A percentile compares a stretch with the other conserved stretches of the same genome.
Conservation (phyloP, 306 rosid species). For the Prunus padus region DNA sequence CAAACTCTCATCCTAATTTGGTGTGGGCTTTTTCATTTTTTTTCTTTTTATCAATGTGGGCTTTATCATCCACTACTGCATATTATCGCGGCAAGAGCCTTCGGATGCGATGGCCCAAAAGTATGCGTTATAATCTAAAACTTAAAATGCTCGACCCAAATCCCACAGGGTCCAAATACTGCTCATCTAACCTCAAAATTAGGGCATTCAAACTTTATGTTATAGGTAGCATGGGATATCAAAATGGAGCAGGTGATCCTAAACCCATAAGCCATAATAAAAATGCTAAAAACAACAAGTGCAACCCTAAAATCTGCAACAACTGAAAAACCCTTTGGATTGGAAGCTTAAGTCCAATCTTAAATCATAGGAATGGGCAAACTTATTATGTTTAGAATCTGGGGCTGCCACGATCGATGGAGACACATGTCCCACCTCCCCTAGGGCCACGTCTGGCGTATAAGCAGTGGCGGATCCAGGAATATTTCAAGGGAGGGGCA, state of each 20-base stretch:
- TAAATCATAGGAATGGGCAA: background rate
- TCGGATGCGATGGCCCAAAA: background rate
- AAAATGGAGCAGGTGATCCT: conserved; percentile 3
- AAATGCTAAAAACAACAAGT: background rate
- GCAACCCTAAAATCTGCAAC: background rate
- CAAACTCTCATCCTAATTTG: background rate
- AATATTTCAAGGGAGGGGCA: no score
- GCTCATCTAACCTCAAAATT: no score
- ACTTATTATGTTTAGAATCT: conserved; percentile 3
- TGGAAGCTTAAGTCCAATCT: background rate
- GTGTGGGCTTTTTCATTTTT: background rate
- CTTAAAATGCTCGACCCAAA: background rate
- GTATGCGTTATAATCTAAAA: background rate
- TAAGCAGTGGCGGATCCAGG: no score
- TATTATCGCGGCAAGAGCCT: no score
- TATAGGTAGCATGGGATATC: background rate
- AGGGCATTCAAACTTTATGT: no score
- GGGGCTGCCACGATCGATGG: conserved; percentile 6
- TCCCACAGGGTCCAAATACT: background rate
- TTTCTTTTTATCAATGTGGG: background rate
- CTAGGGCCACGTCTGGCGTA: conserved; percentile 37
- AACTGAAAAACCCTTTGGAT: background rate
- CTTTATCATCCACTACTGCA: background rate
- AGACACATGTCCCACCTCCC: conserved; percentile 46
- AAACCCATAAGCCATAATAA: background rate